Evolutionary conservation across 1,284 basidiomycete species (phyloP).

Genomic region (Xanthoconium separans): DNA sequence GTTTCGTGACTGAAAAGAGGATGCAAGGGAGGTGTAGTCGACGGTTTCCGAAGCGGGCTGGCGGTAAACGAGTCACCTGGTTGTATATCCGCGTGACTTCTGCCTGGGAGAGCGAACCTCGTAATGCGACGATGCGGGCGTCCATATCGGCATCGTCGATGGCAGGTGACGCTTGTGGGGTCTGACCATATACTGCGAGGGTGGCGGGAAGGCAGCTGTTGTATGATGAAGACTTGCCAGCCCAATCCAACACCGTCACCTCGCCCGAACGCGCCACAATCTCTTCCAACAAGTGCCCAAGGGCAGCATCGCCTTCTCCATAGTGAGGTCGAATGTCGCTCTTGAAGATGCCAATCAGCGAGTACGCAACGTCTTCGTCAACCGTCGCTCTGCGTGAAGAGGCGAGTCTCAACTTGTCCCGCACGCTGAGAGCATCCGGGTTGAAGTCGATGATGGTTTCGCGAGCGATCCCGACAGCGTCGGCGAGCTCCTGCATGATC

Average conservation of each 20-base stretch:
- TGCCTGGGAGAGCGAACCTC: neutral
- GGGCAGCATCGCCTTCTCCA: slow-evolving; percentile 12
- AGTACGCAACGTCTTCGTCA: slow-evolving; percentile 10
- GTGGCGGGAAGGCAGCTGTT: no score
- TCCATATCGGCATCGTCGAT: neutral
- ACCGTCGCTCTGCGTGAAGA: no score
- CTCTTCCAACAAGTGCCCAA: slow-evolving; percentile 13
- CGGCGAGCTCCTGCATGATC: slow-evolving; percentile 13
- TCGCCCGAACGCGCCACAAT: slow-evolving; percentile 1
- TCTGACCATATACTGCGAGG: slow-evolving; percentile 12
- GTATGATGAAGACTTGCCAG: no score
- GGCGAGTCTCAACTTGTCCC: neutral
- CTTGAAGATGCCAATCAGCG: slow-evolving; percentile 17
- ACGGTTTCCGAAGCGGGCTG: neutral
- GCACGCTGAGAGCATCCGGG: slow-evolving; percentile 8
- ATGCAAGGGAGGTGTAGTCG: slow-evolving; percentile 1
- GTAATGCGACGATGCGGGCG: neutral
- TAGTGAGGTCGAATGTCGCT: slow-evolving; percentile 16
- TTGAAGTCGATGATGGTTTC: slow-evolving; percentile 12
- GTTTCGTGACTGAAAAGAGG: neutral
- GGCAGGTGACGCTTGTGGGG: neutral
- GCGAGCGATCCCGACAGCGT: slow-evolving; percentile 6
- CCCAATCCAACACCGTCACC: slow-evolving; percentile 10
- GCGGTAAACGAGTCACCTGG: neutral
- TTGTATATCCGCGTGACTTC: neutral